A percentile compares a stretch with the other conserved stretches of the same genome.
Conservation (phyloP, 2,329 filamentous ascomycete genomes). For the Trichophyton mentagrophytes region DNA sequence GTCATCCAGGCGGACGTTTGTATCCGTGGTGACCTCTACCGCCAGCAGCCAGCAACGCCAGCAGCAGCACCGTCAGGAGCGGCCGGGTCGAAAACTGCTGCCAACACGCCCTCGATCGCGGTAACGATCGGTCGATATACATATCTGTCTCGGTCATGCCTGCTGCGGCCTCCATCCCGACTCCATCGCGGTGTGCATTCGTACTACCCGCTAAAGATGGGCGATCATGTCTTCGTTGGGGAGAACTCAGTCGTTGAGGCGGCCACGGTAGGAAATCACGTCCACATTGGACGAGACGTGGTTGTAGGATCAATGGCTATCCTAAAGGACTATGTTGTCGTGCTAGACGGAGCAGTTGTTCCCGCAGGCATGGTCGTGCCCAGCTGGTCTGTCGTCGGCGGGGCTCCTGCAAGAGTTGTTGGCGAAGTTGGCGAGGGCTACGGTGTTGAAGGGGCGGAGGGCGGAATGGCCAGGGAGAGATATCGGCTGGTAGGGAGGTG, state of each 20-base stretch:
- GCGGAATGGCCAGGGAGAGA: slow-evolving; percentile 32
- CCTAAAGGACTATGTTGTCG: slow-evolving; percentile 82
- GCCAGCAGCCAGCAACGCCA: slow-evolving; percentile 33
- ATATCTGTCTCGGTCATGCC: slow-evolving; percentile 65
- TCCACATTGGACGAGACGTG: slow-evolving; percentile 66
- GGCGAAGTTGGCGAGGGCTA: slow-evolving; percentile 54
- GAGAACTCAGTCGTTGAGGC: slow-evolving; percentile 64
- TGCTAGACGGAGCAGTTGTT: slow-evolving; percentile 73
- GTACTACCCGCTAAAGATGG: slow-evolving; percentile 78
- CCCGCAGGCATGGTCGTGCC: slow-evolving; percentile 84
- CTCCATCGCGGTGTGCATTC: slow-evolving; percentile 55
- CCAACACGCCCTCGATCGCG: slow-evolving; percentile 33
- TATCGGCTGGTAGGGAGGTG: slow-evolving; percentile 29
- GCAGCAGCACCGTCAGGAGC: slow-evolving; percentile 22
- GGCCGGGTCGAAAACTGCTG: slow-evolving; percentile 16
- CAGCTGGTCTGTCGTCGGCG: slow-evolving; percentile 82
- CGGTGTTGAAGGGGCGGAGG: slow-evolving; percentile 34
- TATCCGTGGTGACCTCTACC: slow-evolving; percentile 77
- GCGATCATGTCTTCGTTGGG: slow-evolving; percentile 87
- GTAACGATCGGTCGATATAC: slow-evolving; percentile 87
- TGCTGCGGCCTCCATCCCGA: slow-evolving; percentile 70
- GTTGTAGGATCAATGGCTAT: slow-evolving; percentile 78
- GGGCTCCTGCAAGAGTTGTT: slow-evolving; percentile 63
- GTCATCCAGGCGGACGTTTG: slow-evolving; percentile 93
- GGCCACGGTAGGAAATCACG: slow-evolving; percentile 69